phyloP scores from a whole-genome alignment of 495 filamentous ascomycete genomes.

The Delitschia confertaspora region DNA sequence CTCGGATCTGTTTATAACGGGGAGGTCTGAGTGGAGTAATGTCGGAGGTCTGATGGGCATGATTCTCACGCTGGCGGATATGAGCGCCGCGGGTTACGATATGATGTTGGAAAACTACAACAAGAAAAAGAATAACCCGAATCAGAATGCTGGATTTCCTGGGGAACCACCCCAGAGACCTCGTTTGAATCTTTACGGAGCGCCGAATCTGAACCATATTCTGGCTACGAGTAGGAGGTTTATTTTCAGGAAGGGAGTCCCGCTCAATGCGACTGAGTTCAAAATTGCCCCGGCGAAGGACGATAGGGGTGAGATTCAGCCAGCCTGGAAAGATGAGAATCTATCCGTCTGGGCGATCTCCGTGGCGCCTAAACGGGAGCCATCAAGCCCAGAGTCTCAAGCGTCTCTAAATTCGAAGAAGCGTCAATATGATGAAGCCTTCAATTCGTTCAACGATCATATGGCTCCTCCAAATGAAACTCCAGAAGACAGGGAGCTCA shows the following conservation, averaged over 20 bases:
- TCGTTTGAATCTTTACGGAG: conserved; percentile 62
- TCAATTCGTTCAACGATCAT: conserved; percentile 19
- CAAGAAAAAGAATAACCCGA: conserved; percentile 28
- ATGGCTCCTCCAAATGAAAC: conserved; percentile 13
- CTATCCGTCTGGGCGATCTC: conserved; percentile 78
- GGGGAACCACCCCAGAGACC: conserved; percentile 24
- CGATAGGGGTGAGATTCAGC: conserved; percentile 36
- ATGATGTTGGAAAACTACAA: conserved; percentile 20
- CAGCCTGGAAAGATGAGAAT: conserved; percentile 64
- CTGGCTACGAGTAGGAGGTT: conserved; percentile 77
- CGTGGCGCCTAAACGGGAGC: conserved; percentile 27
- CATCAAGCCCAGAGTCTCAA: background rate
- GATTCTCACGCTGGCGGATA: conserved; percentile 73
- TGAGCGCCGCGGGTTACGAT: conserved; percentile 32
- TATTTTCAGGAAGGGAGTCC: conserved; percentile 77
- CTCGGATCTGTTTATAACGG: conserved; percentile 71
- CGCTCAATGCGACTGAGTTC: conserved; percentile 58
- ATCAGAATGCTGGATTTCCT: conserved; percentile 26
- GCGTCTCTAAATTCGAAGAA: background rate
- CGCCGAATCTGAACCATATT: conserved; percentile 65
- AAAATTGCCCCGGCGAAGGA: conserved; percentile 33
- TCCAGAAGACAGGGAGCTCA: conserved; percentile 27
- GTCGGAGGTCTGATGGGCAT: conserved; percentile 76
- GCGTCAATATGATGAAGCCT: conserved; percentile 1
- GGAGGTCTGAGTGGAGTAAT: conserved; percentile 61